A percentile compares a stretch with the other conserved stretches of the same genome.
Evolutionary conservation across 2,329 filamentous ascomycete genomes (phyloP).

Genomic region (Penicillium palitans): DNA sequence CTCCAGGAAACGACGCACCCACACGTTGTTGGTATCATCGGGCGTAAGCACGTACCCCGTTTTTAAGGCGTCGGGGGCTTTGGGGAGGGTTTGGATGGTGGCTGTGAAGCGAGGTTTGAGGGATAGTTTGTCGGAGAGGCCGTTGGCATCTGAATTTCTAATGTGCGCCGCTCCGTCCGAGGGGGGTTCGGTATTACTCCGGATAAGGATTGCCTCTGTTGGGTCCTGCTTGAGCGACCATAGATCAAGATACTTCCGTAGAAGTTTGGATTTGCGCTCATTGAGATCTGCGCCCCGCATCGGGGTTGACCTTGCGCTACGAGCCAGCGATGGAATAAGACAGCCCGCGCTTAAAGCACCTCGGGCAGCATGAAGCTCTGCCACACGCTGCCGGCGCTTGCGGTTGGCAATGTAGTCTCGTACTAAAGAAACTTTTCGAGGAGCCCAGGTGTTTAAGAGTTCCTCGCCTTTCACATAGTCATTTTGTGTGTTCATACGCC

Average conservation of each 20-base stretch:
- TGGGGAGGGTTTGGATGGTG: slow-evolving; percentile 73
- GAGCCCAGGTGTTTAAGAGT: slow-evolving; percentile 77
- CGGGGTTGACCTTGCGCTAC: slow-evolving; percentile 39
- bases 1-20: slow-evolving; percentile 92
- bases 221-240: slow-evolving; percentile 45
- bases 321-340: slow-evolving; percentile 37
- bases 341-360: slow-evolving; percentile 45
- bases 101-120: slow-evolving; percentile 68
- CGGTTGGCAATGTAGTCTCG: slow-evolving; percentile 77
- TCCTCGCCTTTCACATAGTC: slow-evolving; percentile 98
- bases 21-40: slow-evolving; percentile 72
- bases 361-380: slow-evolving; percentile 71
- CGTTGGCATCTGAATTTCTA: slow-evolving; percentile 27
- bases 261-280: slow-evolving; percentile 40
- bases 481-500: slow-evolving; percentile 92
- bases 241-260: slow-evolving; percentile 45
- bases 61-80: slow-evolving; percentile 79
- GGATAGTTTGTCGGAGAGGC: slow-evolving; percentile 34
- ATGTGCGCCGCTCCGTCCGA: slow-evolving; percentile 35
- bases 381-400: slow-evolving; percentile 70
- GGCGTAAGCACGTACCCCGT: slow-evolving; percentile 85
- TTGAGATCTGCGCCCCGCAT: slow-evolving; percentile 37
- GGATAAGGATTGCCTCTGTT: slow-evolving; percentile 46
- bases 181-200: slow-evolving; percentile 48
- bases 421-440: slow-evolving; percentile 86